Conservation (phyloP, 2,329 filamentous ascomycete species). For the Myriangium duriaei region DNA sequence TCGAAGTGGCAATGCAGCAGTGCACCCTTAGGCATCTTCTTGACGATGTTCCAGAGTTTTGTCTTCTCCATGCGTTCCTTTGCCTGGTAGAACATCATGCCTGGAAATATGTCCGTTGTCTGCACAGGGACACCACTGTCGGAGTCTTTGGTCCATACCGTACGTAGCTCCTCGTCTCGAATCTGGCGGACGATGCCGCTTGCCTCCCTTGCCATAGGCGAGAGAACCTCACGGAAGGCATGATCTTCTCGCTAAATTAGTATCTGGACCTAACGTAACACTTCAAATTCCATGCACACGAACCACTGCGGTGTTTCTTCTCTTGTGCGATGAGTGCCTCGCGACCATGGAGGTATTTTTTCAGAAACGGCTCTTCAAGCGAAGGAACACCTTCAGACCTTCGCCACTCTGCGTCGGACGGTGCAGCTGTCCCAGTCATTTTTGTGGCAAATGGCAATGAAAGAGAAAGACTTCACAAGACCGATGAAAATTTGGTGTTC, state of each 20-base stretch:
- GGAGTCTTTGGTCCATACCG: conserved; percentile 62
- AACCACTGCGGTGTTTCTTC: conserved; percentile 68
- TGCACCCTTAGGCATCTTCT: conserved; percentile 77
- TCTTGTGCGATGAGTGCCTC: conserved; percentile 68
- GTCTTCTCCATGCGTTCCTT: conserved; percentile 78
- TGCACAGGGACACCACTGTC: conserved; percentile 57
- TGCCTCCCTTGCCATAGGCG: conserved; percentile 65
- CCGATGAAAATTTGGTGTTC: not conserved
- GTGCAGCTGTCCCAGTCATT: conserved; percentile 6
- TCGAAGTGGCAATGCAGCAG: conserved; percentile 80
- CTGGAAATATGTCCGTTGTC: conserved; percentile 58
- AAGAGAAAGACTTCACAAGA: no score
- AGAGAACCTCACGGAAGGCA: conserved; percentile 60
- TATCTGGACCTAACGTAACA: no score
- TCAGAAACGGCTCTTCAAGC: conserved; percentile 60
- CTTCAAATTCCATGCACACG: no score
- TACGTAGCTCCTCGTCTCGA: conserved; percentile 60
- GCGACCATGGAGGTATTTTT: conserved; percentile 67
- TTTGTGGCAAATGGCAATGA: no score
- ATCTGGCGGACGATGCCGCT: conserved; percentile 70
- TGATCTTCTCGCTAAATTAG: conserved; percentile 40
- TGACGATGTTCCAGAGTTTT: conserved; percentile 72
- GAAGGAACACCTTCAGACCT: conserved; percentile 29
- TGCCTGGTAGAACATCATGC: conserved; percentile 86
- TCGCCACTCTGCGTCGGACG: conserved; percentile 27